Base-by-base conservation (phyloP, 768 basidiomycete genomes). In the Paxillus rubicundulus region DNA sequence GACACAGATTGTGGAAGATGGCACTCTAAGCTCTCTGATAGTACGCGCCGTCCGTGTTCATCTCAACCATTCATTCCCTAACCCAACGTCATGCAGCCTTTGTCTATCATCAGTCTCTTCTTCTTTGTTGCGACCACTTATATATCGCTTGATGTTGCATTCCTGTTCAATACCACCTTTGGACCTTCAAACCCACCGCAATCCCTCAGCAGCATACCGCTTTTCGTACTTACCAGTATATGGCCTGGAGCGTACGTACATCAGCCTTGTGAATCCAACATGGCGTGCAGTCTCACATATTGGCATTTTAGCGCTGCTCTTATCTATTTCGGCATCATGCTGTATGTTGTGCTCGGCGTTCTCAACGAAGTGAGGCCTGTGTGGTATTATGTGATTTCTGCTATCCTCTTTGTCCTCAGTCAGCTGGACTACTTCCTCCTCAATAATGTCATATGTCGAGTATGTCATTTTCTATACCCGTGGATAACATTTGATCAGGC, bases 1-100 rank as follows among this genome's bases (percentile, higher is more conserved):
- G 33, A 89, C 87, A n/a, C 96, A 98, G 70, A 66, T 94, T 45
- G 89, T 98, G 49, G 96, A 98, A 67, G 96, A 91, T 62, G 96
- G 93, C 6, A 90, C 90, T 0, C 72, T 85, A 32, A 81, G 81
- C 59, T 81, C 85, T 53, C 55, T 89, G 44, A 71, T 87, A 49
- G 87, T 89, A 49, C 59, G 80, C 80, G 43, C 24, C 14, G 55
- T 24, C 46, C 50, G 21, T 34, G 41, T 27, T 18, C 27, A 27
- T 9, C 18, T 12, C 21, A 7, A 44, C 20, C 10, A 7, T 30
- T 28, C 10, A 7, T 30, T 28, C 16, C 12, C 20, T 59, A 17
- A 61, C 42, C 2, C 24, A 16, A 38, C 27, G 28, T 37, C 5
- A 13, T 27, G 37, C 57, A 90, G 88, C 90, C 91, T 2, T 81